Conservation (phyloP, 768 basidiomycete species). For the Tephrocybe sp. region DNA sequence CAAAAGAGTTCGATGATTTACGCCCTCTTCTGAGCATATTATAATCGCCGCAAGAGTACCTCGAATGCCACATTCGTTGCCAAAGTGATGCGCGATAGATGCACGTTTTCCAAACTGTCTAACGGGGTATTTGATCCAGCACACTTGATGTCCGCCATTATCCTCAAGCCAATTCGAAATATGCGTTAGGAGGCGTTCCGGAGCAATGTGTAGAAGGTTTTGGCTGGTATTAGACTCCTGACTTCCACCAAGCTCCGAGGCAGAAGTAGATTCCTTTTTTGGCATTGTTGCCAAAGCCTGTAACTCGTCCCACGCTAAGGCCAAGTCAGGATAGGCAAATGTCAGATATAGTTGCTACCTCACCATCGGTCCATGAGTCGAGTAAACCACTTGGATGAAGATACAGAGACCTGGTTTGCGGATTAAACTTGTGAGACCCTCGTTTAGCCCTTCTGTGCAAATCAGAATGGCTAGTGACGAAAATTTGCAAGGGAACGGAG, state of each 20-base stretch:
- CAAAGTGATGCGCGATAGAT: constrained; percentile 11
- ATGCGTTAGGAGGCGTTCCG: constrained; percentile 11
- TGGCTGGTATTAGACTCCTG: not conserved
- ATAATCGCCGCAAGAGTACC: constrained; percentile 12
- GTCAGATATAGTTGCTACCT: not conserved
- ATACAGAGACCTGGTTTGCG: constrained; percentile 11
- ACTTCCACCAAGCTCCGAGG: not conserved
- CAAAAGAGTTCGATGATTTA: constrained; percentile 10
- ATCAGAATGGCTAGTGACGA: constrained; percentile 12
- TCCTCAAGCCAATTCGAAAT: constrained; percentile 14
- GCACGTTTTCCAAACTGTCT: constrained; percentile 12
- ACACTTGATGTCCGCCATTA: constrained; percentile 10
- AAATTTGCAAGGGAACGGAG: constrained; percentile 14
- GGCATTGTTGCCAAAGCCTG: not conserved
- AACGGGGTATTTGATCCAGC: constrained; percentile 16
- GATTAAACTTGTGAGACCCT: constrained; percentile 12
- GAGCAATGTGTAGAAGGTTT: constrained; percentile 5
- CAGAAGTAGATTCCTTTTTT: not conserved
- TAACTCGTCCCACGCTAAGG: constrained; percentile 14
- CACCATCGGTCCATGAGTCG: constrained; percentile 14
- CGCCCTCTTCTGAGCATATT: not conserved
- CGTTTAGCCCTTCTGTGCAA: constrained; percentile 13
- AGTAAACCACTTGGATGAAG: constrained; percentile 12
- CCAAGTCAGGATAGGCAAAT: not conserved
- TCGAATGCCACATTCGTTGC: constrained; percentile 5